Base-by-base conservation (phyloP, 352 stramenopile species). In the Pythium apleroticum region DNA sequence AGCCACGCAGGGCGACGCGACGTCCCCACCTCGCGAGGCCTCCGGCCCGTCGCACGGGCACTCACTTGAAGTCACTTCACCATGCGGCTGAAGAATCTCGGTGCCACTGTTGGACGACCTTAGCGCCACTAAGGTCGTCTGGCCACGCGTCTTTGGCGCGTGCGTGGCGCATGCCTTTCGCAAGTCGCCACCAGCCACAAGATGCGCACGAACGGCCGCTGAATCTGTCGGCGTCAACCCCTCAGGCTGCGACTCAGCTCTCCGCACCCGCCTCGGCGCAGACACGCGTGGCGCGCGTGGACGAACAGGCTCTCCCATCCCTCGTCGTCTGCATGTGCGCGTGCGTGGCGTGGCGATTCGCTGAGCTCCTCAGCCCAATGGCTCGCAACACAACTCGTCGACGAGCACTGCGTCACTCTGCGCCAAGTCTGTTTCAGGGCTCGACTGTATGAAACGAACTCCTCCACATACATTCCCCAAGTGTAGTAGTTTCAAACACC, bases 401-500 rank as follows among this genome's bases (percentile, higher is more conserved):
- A 66, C 59, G 59, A 59, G 35, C 27, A 27, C 20, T n/a, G 35
- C 55, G 59, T 66, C 59, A 66, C 35, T 43, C 41, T 25, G 11
- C 19, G 0, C 39, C 11, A 22, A 24, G 39, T 20, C 15, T 3
- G 17, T 46, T 46, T 46, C 39, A 24, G 39, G 19, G 19, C 4
- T 24, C 6, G 10, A n/a, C 17, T 46, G 39, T 46, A n/a, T 46
- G 15, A 46, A 46, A 46, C 39, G 11, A 45, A 12, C 4, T 20
- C 5, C 9, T 3, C 28, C 30, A 24, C 27, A 46, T 57, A 57
- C 30, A 57, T 43, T 24, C 19, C 24, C 17, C 48, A 24, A 65
- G 57, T 65, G 11, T 22, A 39, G 22, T 1, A 14, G 57, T 65
- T 65, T 65, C 52, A 65, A 65, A 65, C 57, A 30, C 20, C 7